Base-by-base conservation (phyloP, 768 basidiomycete species). In the Lactifluus hygrophoroides region DNA sequence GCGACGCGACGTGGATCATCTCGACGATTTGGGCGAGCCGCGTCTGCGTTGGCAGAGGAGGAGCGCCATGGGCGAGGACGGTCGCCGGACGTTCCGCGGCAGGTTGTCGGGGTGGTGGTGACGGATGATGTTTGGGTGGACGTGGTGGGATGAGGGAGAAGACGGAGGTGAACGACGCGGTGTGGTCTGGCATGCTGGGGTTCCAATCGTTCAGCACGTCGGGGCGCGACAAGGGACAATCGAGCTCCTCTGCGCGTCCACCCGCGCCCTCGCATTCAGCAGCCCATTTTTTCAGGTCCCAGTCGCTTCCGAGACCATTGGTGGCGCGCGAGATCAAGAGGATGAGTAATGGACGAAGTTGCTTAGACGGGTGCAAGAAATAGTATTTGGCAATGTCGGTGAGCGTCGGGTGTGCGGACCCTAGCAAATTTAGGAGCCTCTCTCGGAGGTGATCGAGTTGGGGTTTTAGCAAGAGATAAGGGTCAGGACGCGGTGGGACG, bases 1-100 rank as follows among this genome's bases (percentile, higher is more conserved):
- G 78, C 3, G 89, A 94, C 25, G 96, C 94, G 61, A 97, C 88
- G 69, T 98, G 93, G 48, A 99, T 90, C 93, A 98, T 96, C 70
- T 99, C 96, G 52, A 92, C 85, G 44, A 99, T 94, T 67, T 95
- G 93, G 4, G 94, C 95, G 34, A 99, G 82, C 30, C 94, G 86
- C 30, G 87, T 74, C 72, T 99, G 96, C 1, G 93, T 86, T 16
- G 95, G 92, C 6, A 99, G 81, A 45, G 90, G 77, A 5, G 72
- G 64, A 0, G 71, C 66, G 19, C 71, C 70, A 3, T 67, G 66
- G 8, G 71, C 53, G 66, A 71, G 56, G 1, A 71, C 57, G 1
- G 73, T 70, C 28, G 71, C 71, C 32, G 71, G 75, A 16, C 67
- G 67, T 40, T 66, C 59, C 11, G 63, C 56, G n/a, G 60, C 42